Base-by-base conservation (phyloP, 306 rosid genomes). In the Hippophae tibetana region DNA sequence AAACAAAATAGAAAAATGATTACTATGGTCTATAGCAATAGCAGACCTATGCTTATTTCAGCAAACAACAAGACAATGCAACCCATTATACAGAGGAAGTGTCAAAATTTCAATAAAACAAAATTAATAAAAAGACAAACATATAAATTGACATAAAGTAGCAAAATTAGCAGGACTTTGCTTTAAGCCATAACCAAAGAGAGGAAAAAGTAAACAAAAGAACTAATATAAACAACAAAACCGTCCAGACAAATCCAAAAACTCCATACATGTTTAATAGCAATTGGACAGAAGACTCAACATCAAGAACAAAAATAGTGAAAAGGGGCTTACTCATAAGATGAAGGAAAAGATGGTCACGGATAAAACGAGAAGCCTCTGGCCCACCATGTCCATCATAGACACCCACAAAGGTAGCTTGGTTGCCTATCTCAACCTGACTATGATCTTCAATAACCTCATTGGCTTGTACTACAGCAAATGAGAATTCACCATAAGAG, bases 381-480 rank as follows among this genome's bases (percentile, higher is more conserved):
- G 84, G 76, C 6, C 95, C 95, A 13, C 95, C 97, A 63, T 90
- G 97, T 44, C 97, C 95, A 40, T 90, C 97, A 57, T 86, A 86
- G n/a, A 90, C 85, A 50, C 97, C 97, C 14, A 84, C 83, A 57
- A 84, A 90, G 43, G 84, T 79, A 8, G 83, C 84, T 13, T 69
- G 84, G 9, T 76, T 63, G 62, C 86, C 88, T 5, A 78, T 79
- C 82, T 90, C 97, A 10, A 90, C 94, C 69, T 86, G 95, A 67
- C 97, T 84, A 6, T 79, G 83, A 77, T 90, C 97, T 64, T 90
- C 94, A 9, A 90, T 61, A 11, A 76, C 69, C 18, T 77, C 80
- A 68, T 90, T 86, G 67, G 95, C 97, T 57, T 86, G 95, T 51
- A 90, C 90, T 49, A 90, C 82, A 5, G 95, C 95, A 27, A 73